Evolutionary conservation across 2,329 filamentous ascomycete genomes (phyloP), one percentile per base, ranked within the genome.

Genomic region (Colletotrichum lini): DNA sequence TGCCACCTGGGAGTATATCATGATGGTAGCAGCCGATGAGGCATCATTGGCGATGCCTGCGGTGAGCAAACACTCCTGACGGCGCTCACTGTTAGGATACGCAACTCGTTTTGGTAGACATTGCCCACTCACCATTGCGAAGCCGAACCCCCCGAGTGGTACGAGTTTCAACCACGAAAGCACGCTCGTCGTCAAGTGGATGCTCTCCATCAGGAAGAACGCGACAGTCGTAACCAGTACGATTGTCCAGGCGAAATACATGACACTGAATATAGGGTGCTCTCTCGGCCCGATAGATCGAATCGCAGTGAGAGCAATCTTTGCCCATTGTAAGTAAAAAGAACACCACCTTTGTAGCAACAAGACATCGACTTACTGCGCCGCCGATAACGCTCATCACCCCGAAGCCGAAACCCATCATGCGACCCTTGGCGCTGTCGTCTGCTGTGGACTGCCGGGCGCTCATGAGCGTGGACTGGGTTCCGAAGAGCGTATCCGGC

Each of bases 351-450:
- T 30, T 30, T 30, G 26, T 30, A 6, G 26, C 6, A 6, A 1
- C 5, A 30, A 7, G 26, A 6, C 26, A 6, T 30, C 5, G 26
- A 30, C 26, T 38, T 2, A 70, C 67, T 13, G 67, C 67, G 47
- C 67, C 67, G 8, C 61, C 67, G 15, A 61, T 65, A 4, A 70
- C 67, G 7, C 67, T 26, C 1, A 70, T 50, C n/a, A 70, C 13
- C 1, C 67, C 67, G 12, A 70, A 70, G 0, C 67, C 61, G 4
- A 70, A 65, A 12, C 67, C 67, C 62, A 70, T 63, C 64, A 71
- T 71, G 4, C 68, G 52, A 0, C 57, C 44, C 40, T 58, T 50
- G 6, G 56, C 23, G 18, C 21, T 8, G 7, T 16, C 56, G 6
- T 57, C 64, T 5, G 23, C 16, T 10, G 52, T n/a, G 12, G 35